These are phyloP conservation scores for Mycena chlorophos DNA, from an alignment of 768 basidiomycete species.

Conservation along the genomic window DNA sequence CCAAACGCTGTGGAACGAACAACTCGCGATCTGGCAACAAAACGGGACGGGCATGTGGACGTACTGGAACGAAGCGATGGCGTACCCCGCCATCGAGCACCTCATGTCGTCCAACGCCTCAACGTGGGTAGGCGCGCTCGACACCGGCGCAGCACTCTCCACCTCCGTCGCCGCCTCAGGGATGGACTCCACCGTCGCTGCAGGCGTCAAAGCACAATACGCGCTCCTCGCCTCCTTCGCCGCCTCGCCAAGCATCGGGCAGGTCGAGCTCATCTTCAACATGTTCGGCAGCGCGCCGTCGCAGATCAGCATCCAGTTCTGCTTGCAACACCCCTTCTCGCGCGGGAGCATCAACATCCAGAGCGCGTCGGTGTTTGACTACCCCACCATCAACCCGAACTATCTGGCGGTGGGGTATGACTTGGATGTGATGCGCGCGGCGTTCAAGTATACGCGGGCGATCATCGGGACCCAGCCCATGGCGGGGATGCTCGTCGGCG, in stretches of 20 bases:
- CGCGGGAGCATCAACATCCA: constrained; percentile 17
- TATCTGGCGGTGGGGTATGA: constrained; percentile 22
- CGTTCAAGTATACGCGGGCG: constrained; percentile 18
- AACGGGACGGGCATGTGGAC: constrained; percentile 23
- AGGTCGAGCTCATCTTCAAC: constrained; percentile 23
- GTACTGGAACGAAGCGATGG: constrained; percentile 22
- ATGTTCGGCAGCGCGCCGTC: constrained; percentile 14
- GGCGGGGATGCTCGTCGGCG: neutral
- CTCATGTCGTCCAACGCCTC: constrained; percentile 14
- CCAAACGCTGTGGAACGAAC: constrained; percentile 9
- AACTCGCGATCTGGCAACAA: constrained; percentile 16
- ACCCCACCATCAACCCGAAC: constrained; percentile 21
- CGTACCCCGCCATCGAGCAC: constrained; percentile 14
- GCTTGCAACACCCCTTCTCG: constrained; percentile 22
- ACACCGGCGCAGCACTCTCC: constrained; percentile 7
- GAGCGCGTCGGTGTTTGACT: constrained; percentile 14
- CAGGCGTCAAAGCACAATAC: constrained; percentile 21
- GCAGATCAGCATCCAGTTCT: constrained; percentile 18
- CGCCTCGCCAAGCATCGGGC: constrained; percentile 12
- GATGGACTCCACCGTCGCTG: constrained; percentile 18
- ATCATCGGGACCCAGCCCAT: constrained; percentile 15
- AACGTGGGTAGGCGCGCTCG: constrained; percentile 6
- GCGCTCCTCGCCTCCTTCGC: constrained; percentile 9
- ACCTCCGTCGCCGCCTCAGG: constrained; percentile 7
- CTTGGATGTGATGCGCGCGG: constrained; percentile 16